A percentile compares a stretch with the other conserved stretches of the same genome.
phyloP scores from a whole-genome alignment of 257 asterid genomes.

The Galeopsis tetrahit region DNA sequence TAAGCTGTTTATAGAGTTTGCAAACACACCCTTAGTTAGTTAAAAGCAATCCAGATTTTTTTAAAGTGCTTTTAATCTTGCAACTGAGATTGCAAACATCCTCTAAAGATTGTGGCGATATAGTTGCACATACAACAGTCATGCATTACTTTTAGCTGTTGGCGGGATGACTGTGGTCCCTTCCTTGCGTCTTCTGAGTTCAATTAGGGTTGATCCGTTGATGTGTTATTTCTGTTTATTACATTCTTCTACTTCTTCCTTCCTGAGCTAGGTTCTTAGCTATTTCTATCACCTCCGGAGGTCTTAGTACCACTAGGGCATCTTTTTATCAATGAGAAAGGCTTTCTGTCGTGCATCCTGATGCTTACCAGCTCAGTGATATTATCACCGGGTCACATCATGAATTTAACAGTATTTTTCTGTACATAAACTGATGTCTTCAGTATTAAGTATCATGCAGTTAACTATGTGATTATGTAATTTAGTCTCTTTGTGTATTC shows the following conservation, averaged over 20 bases:
- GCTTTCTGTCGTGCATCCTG: conserved; percentile 22
- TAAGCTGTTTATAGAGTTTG: no score
- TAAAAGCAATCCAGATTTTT: no score
- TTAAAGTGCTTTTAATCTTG: no score
- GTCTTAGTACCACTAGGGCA: neutral
- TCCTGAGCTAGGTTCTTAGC: conserved; percentile 23
- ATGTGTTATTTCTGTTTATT: conserved; percentile 27
- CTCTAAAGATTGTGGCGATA: neutral
- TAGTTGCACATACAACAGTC: conserved; percentile 16
- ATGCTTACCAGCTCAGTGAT: conserved; percentile 6
- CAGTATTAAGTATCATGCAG: neutral
- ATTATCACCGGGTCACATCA: neutral
- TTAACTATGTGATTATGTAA: conserved; percentile 4
- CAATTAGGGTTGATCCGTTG: conserved; percentile 8
- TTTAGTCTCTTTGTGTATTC: neutral
- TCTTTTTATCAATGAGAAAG: conserved; percentile 20
- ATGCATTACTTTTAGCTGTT: conserved; percentile 24
- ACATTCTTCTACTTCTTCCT: conserved; percentile 24
- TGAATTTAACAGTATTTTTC: neutral
- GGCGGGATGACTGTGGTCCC: conserved; percentile 22
- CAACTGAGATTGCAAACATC: neutral
- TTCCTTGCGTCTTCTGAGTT: conserved; percentile 31
- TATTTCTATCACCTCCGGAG: conserved; percentile 14
- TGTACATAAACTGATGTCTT: neutral
- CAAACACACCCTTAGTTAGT: no score